phyloP scores from a whole-genome alignment of 2,329 filamentous ascomycete genomes.

The Tolypocladium endophyticum region DNA sequence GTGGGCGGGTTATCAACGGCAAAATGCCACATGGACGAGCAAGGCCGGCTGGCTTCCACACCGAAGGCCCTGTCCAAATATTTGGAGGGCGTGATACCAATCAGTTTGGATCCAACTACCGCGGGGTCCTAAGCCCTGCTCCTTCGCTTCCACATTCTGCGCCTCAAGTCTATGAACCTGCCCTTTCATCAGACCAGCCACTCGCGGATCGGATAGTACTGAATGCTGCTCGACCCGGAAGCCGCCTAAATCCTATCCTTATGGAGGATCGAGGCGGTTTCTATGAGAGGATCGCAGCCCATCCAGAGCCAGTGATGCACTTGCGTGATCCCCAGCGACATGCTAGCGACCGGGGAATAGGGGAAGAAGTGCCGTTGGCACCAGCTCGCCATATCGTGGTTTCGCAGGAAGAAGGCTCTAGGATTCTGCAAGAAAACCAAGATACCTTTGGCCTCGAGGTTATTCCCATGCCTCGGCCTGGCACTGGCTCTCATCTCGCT shows the following conservation, averaged over 20 bases:
- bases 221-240: constrained; percentile 19
- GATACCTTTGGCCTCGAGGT: constrained; percentile 9
- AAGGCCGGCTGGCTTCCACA: background rate
- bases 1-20: constrained; percentile 8
- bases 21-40: background rate
- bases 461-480: constrained; percentile 6
- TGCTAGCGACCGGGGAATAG: constrained; percentile 2
- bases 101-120: background rate
- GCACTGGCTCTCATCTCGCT: background rate
- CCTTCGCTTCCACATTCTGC: background rate
- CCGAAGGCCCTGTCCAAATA: background rate
- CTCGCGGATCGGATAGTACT: constrained; percentile 17
- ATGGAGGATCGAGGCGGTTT: constrained; percentile 30
- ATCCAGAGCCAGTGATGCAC: background rate
- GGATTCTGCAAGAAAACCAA: constrained; percentile 8
- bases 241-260: constrained; percentile 20
- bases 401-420: constrained; percentile 11
- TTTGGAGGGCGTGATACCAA: background rate
- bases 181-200: constrained; percentile 7
- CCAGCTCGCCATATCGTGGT: constrained; percentile 5
- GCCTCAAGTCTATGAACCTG: constrained; percentile 6
- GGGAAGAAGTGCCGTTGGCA: constrained; percentile 4
- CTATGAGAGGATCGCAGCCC: constrained; percentile 19
- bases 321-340: background rate
- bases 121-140: no score